Conservation (phyloP, 768 basidiomycete species). For the Pleurotus cornucopiae region DNA sequence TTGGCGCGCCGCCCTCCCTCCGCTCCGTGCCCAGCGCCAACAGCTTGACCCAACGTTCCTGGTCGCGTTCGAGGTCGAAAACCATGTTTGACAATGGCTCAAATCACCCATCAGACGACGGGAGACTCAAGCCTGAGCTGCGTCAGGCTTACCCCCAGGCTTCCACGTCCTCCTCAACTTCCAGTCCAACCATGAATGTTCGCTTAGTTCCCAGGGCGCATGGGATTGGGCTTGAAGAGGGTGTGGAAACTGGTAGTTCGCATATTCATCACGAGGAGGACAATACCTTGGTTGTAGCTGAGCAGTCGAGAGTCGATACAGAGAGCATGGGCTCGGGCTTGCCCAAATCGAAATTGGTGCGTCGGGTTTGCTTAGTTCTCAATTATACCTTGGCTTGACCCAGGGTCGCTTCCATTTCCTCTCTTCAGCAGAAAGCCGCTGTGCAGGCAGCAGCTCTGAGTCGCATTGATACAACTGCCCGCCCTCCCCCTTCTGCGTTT, state of each 20-base stretch:
- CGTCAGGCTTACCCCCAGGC: neutral
- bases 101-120: neutral
- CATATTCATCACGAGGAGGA: slow-evolving; percentile 6
- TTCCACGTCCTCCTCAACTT: slow-evolving; percentile 1
- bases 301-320: neutral
- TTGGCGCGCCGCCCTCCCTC: slow-evolving; percentile 33
- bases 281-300: slow-evolving; percentile 3
- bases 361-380: slow-evolving; percentile 14
- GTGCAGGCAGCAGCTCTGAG: slow-evolving; percentile 21
- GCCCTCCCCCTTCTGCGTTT: slow-evolving; percentile 41
- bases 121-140: neutral
- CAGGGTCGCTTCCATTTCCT: neutral
- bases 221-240: neutral
- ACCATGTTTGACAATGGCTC: slow-evolving; percentile 32
- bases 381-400: neutral
- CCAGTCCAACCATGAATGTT: slow-evolving; percentile 5
- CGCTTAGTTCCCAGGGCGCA: neutral
- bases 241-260: slow-evolving; percentile 1
- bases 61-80: slow-evolving; percentile 49
- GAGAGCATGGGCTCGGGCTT: slow-evolving; percentile 9
- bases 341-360: slow-evolving; percentile 32
- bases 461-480: slow-evolving; percentile 14
- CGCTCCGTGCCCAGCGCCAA: slow-evolving; percentile 46
- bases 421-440: slow-evolving; percentile 28
- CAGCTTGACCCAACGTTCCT: slow-evolving; percentile 50